Percentiles rank a stretch among this genome's conserved stretches.
phyloP scores from a whole-genome alignment of 495 filamentous ascomycete genomes.

The Paragyromitra xinjiangensis region DNA sequence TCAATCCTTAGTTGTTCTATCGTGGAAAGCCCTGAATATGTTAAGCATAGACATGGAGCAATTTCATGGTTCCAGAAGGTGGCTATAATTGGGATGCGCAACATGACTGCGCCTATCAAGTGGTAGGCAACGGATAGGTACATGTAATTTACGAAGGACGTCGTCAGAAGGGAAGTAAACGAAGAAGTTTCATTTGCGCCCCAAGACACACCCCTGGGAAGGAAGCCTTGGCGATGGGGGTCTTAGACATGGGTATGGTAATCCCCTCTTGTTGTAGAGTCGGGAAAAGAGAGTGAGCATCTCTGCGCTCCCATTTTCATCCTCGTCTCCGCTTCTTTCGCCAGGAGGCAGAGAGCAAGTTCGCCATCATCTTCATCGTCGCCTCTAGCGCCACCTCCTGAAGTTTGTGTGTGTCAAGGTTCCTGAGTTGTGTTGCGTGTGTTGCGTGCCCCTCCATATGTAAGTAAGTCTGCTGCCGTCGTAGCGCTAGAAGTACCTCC shows the following conservation, averaged over 20 bases:
- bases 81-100: background rate
- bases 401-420: constrained; percentile 27
- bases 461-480: constrained; percentile 39
- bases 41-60: background rate
- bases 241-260: constrained; percentile 27
- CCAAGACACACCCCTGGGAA: constrained; percentile 30
- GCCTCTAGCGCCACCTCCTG: constrained; percentile 21
- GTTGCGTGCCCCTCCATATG: constrained; percentile 40
- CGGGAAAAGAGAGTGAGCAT: constrained; percentile 42
- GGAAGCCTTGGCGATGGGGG: constrained; percentile 38
- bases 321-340: constrained; percentile 17
- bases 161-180: constrained; percentile 9
- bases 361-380: constrained; percentile 33
- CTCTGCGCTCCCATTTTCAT: constrained; percentile 34
- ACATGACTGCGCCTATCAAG: background rate
- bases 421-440: constrained; percentile 32
- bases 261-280: constrained; percentile 43
- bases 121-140: constrained; percentile 3
- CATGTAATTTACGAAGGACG: constrained; percentile 4
- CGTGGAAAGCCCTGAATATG: constrained; percentile 1
- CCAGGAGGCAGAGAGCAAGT: constrained; percentile 14
- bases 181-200: constrained; percentile 30
- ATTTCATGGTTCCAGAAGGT: background rate
- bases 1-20: background rate
- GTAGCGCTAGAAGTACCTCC: constrained; percentile 47